Conservation (phyloP, 1,284 basidiomycete species). For the Vanrija pseudolonga region DNA sequence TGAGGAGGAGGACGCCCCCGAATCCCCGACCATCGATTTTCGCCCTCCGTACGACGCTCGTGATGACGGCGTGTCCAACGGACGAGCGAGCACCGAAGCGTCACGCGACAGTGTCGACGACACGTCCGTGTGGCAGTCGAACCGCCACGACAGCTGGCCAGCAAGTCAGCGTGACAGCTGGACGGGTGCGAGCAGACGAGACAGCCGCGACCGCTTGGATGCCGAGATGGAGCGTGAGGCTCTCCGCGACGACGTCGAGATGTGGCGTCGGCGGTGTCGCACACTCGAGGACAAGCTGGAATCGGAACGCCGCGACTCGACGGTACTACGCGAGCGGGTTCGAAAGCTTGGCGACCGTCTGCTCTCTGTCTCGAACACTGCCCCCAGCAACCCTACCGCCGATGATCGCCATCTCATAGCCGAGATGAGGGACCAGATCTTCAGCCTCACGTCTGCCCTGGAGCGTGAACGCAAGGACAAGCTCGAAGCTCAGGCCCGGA, state of each 20-base stretch:
- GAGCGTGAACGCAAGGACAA: constrained; percentile 38
- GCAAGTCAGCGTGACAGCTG: neutral
- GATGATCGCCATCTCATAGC: constrained; percentile 24
- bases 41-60: constrained; percentile 1
- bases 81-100: constrained; percentile 14
- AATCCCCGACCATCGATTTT: too few species aligned
- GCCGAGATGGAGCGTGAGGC: constrained; percentile 43
- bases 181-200: neutral
- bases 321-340: constrained; percentile 33
- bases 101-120: constrained; percentile 20
- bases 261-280: constrained; percentile 38
- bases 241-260: constrained; percentile 39
- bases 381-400: constrained; percentile 1
- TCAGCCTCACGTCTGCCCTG: constrained; percentile 30
- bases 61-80: constrained; percentile 5
- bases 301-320: constrained; percentile 32
- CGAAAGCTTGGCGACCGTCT: constrained; percentile 38
- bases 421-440: constrained; percentile 42
- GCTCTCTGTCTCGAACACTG: constrained; percentile 23
- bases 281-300: constrained; percentile 36
- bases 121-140: neutral
- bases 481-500: constrained; percentile 14
- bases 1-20: constrained; percentile 26
- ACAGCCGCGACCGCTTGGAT: constrained; percentile 29
- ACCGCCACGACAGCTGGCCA: neutral